Percentiles rank a stretch among this genome's conserved stretches.
Conservation (phyloP, 345 rosid genomes). For the Triadica sebifera region DNA sequence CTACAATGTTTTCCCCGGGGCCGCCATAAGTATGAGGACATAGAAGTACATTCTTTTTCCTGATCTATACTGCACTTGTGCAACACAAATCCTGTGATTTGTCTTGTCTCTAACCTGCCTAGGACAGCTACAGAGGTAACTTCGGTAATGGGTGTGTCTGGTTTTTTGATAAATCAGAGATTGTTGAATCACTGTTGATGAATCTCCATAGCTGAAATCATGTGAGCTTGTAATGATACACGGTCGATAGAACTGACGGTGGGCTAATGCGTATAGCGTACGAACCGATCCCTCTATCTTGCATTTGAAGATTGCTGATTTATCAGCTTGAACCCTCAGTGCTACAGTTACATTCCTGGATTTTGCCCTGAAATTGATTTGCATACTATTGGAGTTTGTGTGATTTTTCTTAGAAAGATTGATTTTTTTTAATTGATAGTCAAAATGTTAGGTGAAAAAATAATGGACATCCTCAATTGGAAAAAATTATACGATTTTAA, state of each 20-base stretch:
- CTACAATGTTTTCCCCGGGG: conserved; percentile 6
- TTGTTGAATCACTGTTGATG: background rate
- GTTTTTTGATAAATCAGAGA: background rate
- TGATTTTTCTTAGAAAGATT: too few species aligned
- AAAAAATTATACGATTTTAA: too few species aligned
- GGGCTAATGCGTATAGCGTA: conserved; percentile 4
- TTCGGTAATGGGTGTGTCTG: background rate
- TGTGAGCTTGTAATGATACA: background rate
- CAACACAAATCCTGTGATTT: conserved; percentile 19
- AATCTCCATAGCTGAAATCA: background rate
- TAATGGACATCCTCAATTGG: too few species aligned
- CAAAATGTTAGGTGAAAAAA: too few species aligned
- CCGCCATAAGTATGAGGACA: conserved; percentile 4
- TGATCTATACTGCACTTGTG: conserved; percentile 8
- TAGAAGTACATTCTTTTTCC: background rate
- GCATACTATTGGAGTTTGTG: conserved; percentile 17
- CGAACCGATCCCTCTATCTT: background rate
- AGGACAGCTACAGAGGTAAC: background rate
- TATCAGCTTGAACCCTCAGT: conserved; percentile 2
- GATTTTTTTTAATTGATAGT: too few species aligned
- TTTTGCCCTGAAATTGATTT: conserved; percentile 12
- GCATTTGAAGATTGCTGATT: conserved; percentile 3
- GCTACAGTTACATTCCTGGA: background rate
- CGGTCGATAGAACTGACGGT: background rate
- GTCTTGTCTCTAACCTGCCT: conserved; percentile 6